A percentile compares a stretch with the other conserved stretches of the same genome.
Conservation (phyloP, 1,284 basidiomycete genomes). For the Ceratobasidium sp. region DNA sequence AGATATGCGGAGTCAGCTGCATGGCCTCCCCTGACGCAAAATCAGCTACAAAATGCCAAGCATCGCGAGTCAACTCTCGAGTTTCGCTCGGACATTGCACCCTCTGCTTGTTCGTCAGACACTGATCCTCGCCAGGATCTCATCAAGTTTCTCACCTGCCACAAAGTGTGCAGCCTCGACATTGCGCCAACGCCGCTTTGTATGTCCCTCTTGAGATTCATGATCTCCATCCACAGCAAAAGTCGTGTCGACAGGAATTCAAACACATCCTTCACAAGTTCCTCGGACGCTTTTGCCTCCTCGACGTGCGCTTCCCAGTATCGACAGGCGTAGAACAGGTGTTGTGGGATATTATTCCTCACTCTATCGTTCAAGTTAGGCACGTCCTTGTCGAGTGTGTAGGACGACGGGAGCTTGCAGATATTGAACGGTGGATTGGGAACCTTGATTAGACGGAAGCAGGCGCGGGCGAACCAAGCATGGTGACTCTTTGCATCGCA, state of each 20-base stretch:
- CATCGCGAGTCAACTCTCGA: no score
- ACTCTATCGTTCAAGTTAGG: not conserved
- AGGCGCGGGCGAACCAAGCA: not conserved
- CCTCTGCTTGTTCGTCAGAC: no score
- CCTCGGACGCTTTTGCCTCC: not conserved
- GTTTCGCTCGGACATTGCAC: no score
- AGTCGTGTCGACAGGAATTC: conserved; percentile 2
- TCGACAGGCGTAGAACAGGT: conserved; percentile 13
- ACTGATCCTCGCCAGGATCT: no score
- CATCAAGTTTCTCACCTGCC: no score
- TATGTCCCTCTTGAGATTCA: conserved; percentile 28
- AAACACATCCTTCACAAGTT: not conserved
- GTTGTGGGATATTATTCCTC: not conserved
- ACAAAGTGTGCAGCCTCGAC: no score
- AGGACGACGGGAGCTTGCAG: conserved; percentile 33
- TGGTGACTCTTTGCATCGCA: not conserved
- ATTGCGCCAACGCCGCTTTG: no score
- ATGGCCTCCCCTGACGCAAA: no score
- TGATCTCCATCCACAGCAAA: conserved; percentile 29
- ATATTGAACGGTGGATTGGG: conserved; percentile 32
- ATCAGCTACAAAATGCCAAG: no score
- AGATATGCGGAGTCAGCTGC: no score
- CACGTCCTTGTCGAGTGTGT: conserved; percentile 1
- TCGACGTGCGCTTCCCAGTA: conserved; percentile 21
- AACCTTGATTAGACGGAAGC: conserved; percentile 12